Percentiles rank a stretch among this genome's conserved stretches.
Evolutionary conservation across 2,329 filamentous ascomycete species (phyloP).

Genomic region (Ceratocystiopsis sp.): DNA sequence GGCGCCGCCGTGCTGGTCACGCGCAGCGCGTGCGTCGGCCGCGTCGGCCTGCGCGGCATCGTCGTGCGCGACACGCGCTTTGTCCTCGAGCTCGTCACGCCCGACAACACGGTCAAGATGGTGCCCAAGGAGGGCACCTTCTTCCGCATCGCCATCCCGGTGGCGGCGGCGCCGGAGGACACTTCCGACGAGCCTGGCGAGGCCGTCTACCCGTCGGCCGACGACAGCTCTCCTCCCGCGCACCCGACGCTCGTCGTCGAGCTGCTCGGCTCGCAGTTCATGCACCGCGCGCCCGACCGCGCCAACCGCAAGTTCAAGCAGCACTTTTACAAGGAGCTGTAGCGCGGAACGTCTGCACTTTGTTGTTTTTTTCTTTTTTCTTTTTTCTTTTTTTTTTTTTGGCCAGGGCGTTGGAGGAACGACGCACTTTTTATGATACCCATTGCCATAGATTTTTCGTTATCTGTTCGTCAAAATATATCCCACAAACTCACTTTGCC

Average conservation of each 20-base stretch:
- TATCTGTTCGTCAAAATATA: constrained; percentile 43
- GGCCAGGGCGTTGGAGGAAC: too few species aligned
- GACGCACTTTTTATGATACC: too few species aligned
- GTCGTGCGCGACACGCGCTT: constrained; percentile 79
- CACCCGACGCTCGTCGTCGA: constrained; percentile 49
- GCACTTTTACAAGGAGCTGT: constrained; percentile 62
- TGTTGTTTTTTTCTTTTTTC: too few species aligned
- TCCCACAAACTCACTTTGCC: constrained; percentile 94
- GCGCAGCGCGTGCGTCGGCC: constrained; percentile 59
- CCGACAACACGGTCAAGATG: constrained; percentile 50
- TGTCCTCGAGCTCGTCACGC: constrained; percentile 70
- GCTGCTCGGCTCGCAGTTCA: constrained; percentile 73
- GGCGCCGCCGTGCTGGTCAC: constrained; percentile 73
- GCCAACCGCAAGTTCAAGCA: constrained; percentile 85
- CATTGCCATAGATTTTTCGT: too few species aligned
- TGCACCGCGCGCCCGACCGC: constrained; percentile 64
- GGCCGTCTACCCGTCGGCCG: constrained; percentile 4
- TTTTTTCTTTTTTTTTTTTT: too few species aligned
- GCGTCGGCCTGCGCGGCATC: constrained; percentile 73
- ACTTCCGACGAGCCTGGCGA: constrained; percentile 10
- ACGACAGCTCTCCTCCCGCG: constrained; percentile 3
- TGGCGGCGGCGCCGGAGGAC: constrained; percentile 10
- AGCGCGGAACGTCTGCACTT: too few species aligned
- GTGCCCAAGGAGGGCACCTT: constrained; percentile 83
- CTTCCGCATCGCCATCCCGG: constrained; percentile 55